A percentile compares a stretch with the other conserved stretches of the same genome.
These are phyloP conservation scores for Thelephora ganbajun DNA, from an alignment of 768 basidiomycete species.

Conservation along the genomic window DNA sequence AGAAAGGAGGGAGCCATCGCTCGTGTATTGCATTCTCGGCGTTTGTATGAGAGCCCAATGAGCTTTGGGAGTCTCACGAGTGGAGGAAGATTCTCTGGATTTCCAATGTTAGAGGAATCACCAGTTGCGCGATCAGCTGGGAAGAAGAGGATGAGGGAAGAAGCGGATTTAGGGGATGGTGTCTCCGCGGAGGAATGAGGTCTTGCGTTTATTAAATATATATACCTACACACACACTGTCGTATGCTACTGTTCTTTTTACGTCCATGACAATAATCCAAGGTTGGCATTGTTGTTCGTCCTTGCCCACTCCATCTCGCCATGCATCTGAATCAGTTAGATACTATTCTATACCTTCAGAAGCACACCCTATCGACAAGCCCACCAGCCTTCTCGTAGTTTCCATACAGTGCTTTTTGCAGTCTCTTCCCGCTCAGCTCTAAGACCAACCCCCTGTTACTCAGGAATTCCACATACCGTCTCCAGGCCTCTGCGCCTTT, in stretches of 20 bases:
- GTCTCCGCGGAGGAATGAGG: too few relatives aligned
- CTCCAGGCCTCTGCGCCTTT: conserved; percentile 11
- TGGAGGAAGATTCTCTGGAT: neutral
- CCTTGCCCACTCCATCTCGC: too few relatives aligned
- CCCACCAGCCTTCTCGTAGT: neutral
- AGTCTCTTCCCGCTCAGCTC: conserved; percentile 6
- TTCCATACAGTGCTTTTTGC: conserved; percentile 7
- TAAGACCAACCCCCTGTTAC: conserved; percentile 7
- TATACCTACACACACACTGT: too few relatives aligned
- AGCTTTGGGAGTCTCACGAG: neutral
- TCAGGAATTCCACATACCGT: conserved; percentile 8
- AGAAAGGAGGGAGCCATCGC: neutral
- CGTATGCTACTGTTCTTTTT: too few relatives aligned
- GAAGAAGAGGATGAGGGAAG: neutral
- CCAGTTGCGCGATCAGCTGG: neutral
- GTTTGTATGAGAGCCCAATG: neutral
- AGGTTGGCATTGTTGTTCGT: too few relatives aligned
- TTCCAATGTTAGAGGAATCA: neutral
- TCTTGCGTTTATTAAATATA: too few relatives aligned
- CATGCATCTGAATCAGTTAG: too few relatives aligned
- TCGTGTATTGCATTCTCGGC: neutral
- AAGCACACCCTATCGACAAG: neutral
- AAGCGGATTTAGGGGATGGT: neutral
- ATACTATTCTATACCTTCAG: too few relatives aligned
- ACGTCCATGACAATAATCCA: too few relatives aligned